A percentile compares a stretch with the other conserved stretches of the same genome.
These are phyloP conservation scores for Rehmannia glutinosa DNA, from an alignment of 257 asterid species.

Conservation along the genomic window DNA sequence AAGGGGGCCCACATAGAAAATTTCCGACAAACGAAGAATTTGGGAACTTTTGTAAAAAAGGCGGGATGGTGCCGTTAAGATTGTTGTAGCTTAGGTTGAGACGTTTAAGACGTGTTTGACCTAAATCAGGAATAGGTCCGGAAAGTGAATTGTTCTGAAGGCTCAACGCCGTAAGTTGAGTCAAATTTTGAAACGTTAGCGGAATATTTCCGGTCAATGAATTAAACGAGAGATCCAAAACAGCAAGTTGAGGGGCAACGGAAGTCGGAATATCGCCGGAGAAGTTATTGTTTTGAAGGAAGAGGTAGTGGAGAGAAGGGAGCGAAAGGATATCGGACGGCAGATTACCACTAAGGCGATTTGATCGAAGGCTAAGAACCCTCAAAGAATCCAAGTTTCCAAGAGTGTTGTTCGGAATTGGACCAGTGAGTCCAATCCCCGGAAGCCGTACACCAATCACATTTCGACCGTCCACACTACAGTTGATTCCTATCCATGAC, in stretches of 20 bases:
- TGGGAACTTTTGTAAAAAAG: slow-evolving; percentile 47
- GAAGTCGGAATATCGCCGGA: slow-evolving; percentile 47
- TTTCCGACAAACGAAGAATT: slow-evolving; percentile 69
- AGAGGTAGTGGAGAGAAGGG: slow-evolving; percentile 48
- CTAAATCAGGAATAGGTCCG: slow-evolving; percentile 55
- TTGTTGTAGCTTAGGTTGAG: slow-evolving; percentile 62
- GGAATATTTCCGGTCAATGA: slow-evolving; percentile 54
- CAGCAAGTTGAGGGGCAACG: slow-evolving; percentile 31
- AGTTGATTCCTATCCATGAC: slow-evolving; percentile 59
- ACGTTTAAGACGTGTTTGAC: slow-evolving; percentile 39
- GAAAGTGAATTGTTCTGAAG: slow-evolving; percentile 71
- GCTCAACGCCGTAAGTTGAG: slow-evolving; percentile 50
- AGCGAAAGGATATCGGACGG: slow-evolving; percentile 51
- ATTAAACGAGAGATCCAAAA: slow-evolving; percentile 58
- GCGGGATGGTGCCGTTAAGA: slow-evolving; percentile 65
- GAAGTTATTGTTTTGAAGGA: slow-evolving; percentile 54
- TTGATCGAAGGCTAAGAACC: slow-evolving; percentile 57
- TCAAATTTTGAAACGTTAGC: slow-evolving; percentile 34
- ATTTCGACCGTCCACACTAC: slow-evolving; percentile 38
- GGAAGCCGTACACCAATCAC: slow-evolving; percentile 61
- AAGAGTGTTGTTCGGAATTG: slow-evolving; percentile 49
- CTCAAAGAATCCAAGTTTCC: slow-evolving; percentile 30
- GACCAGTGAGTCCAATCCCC: slow-evolving; percentile 62
- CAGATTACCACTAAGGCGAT: slow-evolving; percentile 46
- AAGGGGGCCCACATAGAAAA: slow-evolving; percentile 62